A percentile compares a stretch with the other conserved stretches of the same genome.
phyloP scores from a whole-genome alignment of 208 protist genomes.

The Crithidia sp. region DNA sequence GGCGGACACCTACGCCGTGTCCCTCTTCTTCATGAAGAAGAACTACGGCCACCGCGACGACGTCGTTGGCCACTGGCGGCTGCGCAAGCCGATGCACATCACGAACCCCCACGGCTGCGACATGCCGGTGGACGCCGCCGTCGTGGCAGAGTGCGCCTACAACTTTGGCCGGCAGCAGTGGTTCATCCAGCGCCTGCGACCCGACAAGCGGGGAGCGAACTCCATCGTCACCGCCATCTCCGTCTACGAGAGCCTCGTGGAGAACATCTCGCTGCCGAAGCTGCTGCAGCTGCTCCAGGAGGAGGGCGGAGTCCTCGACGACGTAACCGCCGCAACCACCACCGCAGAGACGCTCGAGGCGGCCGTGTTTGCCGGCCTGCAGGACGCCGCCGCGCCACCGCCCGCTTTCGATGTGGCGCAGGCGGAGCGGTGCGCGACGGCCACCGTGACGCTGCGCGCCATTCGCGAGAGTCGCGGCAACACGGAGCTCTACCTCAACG shows the following conservation, averaged over 20 bases:
- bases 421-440: slow-evolving; percentile 31
- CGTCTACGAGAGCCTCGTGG: slow-evolving; percentile 77
- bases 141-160: slow-evolving; percentile 75
- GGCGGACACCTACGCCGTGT: slow-evolving; percentile 46
- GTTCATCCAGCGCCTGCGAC: slow-evolving; percentile 70
- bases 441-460: slow-evolving; percentile 66
- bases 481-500: slow-evolving; percentile 48
- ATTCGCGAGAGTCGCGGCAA: slow-evolving; percentile 35
- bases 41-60: slow-evolving; percentile 68
- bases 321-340: not conserved
- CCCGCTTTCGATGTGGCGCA: slow-evolving; percentile 3
- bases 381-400: not conserved
- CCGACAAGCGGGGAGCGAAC: slow-evolving; percentile 76
- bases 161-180: slow-evolving; percentile 40
- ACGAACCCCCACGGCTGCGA: slow-evolving; percentile 53
- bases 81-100: slow-evolving; percentile 52
- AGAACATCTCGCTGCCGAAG: slow-evolving; percentile 53
- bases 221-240: slow-evolving; percentile 84
- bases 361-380: not conserved
- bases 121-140: slow-evolving; percentile 35
- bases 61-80: slow-evolving; percentile 55
- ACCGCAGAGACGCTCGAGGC: slow-evolving; percentile 14
- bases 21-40: slow-evolving; percentile 74
- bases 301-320: not conserved
- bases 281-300: slow-evolving; percentile 41